phyloP scores from a whole-genome alignment of 805 yeast genomes.

The Yamadazyma scolyti region DNA sequence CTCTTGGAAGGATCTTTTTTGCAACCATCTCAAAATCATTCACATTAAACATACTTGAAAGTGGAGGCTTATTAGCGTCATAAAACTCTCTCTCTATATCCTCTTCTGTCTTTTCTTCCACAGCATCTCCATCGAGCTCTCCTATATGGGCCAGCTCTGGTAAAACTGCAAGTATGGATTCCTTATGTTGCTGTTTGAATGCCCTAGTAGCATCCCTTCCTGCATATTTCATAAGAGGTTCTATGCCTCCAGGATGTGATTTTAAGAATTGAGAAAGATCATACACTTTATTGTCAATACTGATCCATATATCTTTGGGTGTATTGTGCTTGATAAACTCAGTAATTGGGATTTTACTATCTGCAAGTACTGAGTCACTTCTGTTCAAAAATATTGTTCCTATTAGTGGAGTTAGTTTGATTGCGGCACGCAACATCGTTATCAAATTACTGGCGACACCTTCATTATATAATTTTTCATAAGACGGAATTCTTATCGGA shows the following conservation, averaged over 20 bases:
- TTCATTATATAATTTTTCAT: no score
- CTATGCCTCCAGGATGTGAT: conserved; percentile 67
- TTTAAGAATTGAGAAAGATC: conserved; percentile 71
- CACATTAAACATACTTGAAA: conserved; percentile 22
- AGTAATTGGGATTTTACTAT: not conserved
- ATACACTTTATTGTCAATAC: conserved; percentile 60
- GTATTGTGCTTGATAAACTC: not conserved
- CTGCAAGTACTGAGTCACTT: no score
- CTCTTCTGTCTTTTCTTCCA: conserved; percentile 2
- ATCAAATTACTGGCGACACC: no score
- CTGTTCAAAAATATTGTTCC: no score
- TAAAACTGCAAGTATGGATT: conserved; percentile 9
- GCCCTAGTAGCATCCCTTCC: conserved; percentile 59
- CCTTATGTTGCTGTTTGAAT: conserved; percentile 35
- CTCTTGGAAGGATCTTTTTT: conserved; percentile 21
- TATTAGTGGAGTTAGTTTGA: no score
- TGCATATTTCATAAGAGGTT: conserved; percentile 49
- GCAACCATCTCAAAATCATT: conserved; percentile 39
- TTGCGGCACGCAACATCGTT: no score
- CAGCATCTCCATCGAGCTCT: conserved; percentile 4
- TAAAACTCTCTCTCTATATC: conserved; percentile 1
- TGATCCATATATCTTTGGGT: conserved; percentile 21
- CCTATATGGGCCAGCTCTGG: not conserved
- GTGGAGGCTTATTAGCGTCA: conserved; percentile 18
- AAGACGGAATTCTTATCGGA: no score